These are phyloP conservation scores for Fusarium algeriense DNA, from an alignment of 2,329 filamentous ascomycete genomes.

Conservation along the genomic window DNA sequence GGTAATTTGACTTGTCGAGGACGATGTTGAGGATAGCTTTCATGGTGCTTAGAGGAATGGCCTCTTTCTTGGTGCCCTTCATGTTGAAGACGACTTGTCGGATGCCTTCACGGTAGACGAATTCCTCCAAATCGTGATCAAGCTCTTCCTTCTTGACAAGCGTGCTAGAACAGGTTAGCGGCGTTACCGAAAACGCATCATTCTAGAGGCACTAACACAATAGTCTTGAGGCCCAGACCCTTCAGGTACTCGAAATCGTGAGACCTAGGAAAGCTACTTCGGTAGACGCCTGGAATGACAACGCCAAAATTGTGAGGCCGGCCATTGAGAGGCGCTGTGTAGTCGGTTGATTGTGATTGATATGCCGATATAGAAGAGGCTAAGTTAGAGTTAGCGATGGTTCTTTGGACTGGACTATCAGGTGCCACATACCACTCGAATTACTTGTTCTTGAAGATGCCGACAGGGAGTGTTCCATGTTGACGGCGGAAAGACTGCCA, in stretches of 20 bases:
- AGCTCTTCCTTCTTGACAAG: constrained; percentile 73
- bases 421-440: constrained; percentile 33
- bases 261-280: constrained; percentile 81
- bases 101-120: constrained; percentile 76
- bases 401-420: background rate
- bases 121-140: constrained; percentile 65
- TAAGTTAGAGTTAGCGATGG: constrained; percentile 24
- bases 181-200: background rate
- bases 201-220: constrained; percentile 70
- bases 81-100: constrained; percentile 81
- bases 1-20: constrained; percentile 79
- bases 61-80: constrained; percentile 87
- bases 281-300: constrained; percentile 80
- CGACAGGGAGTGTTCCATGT: constrained; percentile 32
- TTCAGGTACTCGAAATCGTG: constrained; percentile 79
- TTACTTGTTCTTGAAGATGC: constrained; percentile 28
- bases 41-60: constrained; percentile 76
- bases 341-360: constrained; percentile 30
- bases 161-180: constrained; percentile 59
- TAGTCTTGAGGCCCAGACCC: constrained; percentile 78
- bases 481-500: constrained; percentile 24
- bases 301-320: constrained; percentile 80
- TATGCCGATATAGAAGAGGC: constrained; percentile 36
- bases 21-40: constrained; percentile 77
- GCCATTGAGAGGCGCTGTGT: constrained; percentile 46